Conservation (phyloP, 352 stramenopile genomes). For the Pythium biforme region DNA sequence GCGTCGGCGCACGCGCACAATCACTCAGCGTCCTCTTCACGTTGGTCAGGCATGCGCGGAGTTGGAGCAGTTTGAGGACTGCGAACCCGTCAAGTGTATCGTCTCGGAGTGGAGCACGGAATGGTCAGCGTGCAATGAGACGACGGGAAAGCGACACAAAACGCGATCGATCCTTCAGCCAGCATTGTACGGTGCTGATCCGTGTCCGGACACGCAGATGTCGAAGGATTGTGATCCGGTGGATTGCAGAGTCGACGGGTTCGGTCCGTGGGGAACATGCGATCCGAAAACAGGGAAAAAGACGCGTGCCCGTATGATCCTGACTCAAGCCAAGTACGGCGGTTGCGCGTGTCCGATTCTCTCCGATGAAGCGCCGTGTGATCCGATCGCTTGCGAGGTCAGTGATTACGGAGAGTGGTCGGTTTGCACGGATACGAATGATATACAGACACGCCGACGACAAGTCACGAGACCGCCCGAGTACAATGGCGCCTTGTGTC, state of each 20-base stretch:
- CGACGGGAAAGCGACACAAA: conserved; percentile 28
- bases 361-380: conserved; percentile 37
- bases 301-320: conserved; percentile 34
- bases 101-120: conserved; percentile 16
- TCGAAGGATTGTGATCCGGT: conserved; percentile 49
- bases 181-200: conserved; percentile 38
- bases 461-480: conserved; percentile 31
- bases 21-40: conserved; percentile 19
- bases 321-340: conserved; percentile 49
- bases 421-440: conserved; percentile 42
- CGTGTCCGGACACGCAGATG: conserved; percentile 33
- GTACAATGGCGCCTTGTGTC: conserved; percentile 44
- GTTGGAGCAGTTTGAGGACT: conserved; percentile 21
- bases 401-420: conserved; percentile 50
- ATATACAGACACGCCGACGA: conserved; percentile 32
- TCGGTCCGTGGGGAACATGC: conserved; percentile 40
- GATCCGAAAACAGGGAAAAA: conserved; percentile 30
- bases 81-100: conserved; percentile 16
- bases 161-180: conserved; percentile 41
- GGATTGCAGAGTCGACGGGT: conserved; percentile 46
- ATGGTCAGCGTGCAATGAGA: conserved; percentile 24
- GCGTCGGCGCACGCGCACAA: conserved; percentile 19
- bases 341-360: conserved; percentile 46
- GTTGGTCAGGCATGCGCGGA: conserved; percentile 4
- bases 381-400: conserved; percentile 42